Conservation (phyloP, 768 basidiomycete genomes). For the Pleurotus tuber-regium region DNA sequence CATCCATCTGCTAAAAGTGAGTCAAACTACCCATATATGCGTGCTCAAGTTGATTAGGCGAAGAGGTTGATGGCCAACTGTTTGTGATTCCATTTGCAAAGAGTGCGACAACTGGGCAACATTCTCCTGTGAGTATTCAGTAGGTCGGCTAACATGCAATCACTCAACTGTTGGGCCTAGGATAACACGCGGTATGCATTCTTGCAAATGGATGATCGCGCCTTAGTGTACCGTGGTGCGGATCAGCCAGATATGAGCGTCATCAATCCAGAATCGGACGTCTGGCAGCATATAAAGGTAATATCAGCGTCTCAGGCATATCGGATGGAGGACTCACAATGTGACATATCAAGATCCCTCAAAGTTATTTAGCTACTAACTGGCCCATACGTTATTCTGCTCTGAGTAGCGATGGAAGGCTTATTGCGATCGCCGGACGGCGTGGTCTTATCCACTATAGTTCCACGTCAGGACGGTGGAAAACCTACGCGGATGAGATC, state of each 20-base stretch:
- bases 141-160: background rate
- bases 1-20: conserved; percentile 50
- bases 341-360: conserved; percentile 67
- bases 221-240: conserved; percentile 90
- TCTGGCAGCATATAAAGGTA: conserved; percentile 97
- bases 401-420: conserved; percentile 84
- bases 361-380: conserved; percentile 82
- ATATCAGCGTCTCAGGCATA: conserved; percentile 2
- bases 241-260: conserved; percentile 98
- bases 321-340: background rate
- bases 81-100: conserved; percentile 92
- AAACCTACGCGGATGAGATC: conserved; percentile 72
- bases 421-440: conserved; percentile 91
- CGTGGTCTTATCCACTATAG: conserved; percentile 93
- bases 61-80: conserved; percentile 67
- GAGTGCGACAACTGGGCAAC: conserved; percentile 88
- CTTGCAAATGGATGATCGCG: conserved; percentile 92
- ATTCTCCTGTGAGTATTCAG: conserved; percentile 68
- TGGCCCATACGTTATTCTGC: conserved; percentile 95
- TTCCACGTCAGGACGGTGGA: conserved; percentile 93
- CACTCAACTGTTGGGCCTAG: conserved; percentile 33
- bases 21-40: conserved; percentile 13
- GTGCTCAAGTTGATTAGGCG: conserved; percentile 3
- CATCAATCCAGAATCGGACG: conserved; percentile 96
- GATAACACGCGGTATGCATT: conserved; percentile 97